phyloP scores from a whole-genome alignment of 495 filamentous ascomycete genomes.

The Aeminium ludgeri region DNA sequence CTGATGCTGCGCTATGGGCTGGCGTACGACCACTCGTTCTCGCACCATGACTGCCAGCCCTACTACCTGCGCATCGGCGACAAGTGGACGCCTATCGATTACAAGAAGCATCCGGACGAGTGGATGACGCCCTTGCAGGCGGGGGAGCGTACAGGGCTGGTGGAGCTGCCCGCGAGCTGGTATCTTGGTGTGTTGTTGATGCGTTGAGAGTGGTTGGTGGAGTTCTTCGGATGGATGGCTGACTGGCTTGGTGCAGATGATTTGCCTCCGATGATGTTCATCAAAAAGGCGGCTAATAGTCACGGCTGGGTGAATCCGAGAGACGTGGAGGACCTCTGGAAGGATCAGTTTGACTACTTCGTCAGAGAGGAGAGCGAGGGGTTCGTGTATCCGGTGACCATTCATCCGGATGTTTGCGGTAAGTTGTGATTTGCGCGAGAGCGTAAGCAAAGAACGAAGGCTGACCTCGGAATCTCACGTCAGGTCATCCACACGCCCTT shows the following conservation, averaged over 20 bases:
- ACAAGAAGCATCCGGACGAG: constrained; percentile 30
- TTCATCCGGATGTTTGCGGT: constrained; percentile 35
- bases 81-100: constrained; percentile 35
- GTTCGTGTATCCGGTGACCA: constrained; percentile 44
- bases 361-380: constrained; percentile 41
- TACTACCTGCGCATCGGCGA: constrained; percentile 37
- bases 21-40: constrained; percentile 32
- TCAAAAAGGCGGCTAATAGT: constrained; percentile 34
- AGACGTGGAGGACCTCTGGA: constrained; percentile 41
- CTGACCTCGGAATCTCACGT: no score
- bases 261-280: constrained; percentile 41
- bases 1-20: constrained; percentile 29
- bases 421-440: no score
- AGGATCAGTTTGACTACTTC: constrained; percentile 42
- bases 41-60: constrained; percentile 38
- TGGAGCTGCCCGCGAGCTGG: constrained; percentile 42
- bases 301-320: constrained; percentile 42
- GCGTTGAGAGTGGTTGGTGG: background rate
- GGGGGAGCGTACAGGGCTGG: constrained; percentile 31
- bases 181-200: constrained; percentile 28
- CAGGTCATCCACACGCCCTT: constrained; percentile 40
- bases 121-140: constrained; percentile 41
- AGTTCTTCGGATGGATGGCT: background rate
- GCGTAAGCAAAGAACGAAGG: no score
- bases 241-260: constrained; percentile 8